Conservation (phyloP, 768 basidiomycete species). For the Ramaria sp. region DNA sequence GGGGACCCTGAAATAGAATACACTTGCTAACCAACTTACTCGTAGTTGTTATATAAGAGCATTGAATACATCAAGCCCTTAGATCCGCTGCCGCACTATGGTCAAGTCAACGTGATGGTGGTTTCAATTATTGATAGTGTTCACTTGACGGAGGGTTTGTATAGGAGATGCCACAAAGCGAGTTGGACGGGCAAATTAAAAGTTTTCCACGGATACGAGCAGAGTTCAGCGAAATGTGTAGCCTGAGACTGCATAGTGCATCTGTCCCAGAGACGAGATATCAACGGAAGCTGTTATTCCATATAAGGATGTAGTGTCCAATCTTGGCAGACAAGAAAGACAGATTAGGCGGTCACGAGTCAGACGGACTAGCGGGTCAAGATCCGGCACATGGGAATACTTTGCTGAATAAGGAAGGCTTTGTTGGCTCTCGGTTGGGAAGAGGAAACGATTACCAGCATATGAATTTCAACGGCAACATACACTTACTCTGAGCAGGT, state of each 20-base stretch:
- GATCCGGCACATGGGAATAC: not conserved
- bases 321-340: not conserved
- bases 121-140: too few species aligned
- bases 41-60: too few species aligned
- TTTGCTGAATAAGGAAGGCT: not conserved
- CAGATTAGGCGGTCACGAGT: not conserved
- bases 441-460: not conserved
- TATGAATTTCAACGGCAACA: not conserved
- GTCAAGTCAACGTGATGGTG: too few species aligned
- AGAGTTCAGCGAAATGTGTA: not conserved
- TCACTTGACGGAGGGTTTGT: too few species aligned
- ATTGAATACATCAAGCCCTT: too few species aligned
- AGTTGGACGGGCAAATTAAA: too few species aligned
- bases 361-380: not conserved
- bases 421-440: not conserved
- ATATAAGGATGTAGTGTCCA: not conserved
- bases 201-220: not conserved
- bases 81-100: too few species aligned
- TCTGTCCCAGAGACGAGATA: not conserved
- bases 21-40: not conserved
- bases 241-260: not conserved
- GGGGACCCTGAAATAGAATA: slow-evolving; percentile 2
- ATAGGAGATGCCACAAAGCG: too few species aligned
- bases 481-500: too few species aligned
- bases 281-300: not conserved